Percentiles rank a stretch among this genome's conserved stretches.
These are phyloP conservation scores for Mucor plumbeus DNA, from an alignment of 371 early-diverging fungal genomes.

Conservation along the genomic window DNA sequence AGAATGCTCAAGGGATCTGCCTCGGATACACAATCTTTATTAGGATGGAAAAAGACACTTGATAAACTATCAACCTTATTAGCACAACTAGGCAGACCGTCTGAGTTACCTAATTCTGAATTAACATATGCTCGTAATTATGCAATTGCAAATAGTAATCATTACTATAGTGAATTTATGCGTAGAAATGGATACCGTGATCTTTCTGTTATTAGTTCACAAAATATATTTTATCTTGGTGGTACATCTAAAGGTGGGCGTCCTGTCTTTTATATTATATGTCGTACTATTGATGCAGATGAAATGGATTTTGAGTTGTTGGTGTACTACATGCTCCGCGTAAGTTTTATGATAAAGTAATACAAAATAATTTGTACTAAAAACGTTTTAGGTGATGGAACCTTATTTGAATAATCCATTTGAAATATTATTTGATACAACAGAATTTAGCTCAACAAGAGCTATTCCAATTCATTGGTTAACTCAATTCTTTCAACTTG, in stretches of 20 bases:
- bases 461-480: constrained; percentile 82
- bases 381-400: constrained; percentile 53
- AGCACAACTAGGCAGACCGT: constrained; percentile 84
- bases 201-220: constrained; percentile 63
- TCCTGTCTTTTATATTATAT: constrained; percentile 85
- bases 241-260: constrained; percentile 77
- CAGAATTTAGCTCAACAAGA: constrained; percentile 75
- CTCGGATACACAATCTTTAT: constrained; percentile 35
- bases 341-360: constrained; percentile 27
- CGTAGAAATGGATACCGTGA: constrained; percentile 70
- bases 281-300: constrained; percentile 72
- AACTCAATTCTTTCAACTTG: constrained; percentile 72
- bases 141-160: constrained; percentile 50
- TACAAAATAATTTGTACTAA: neutral
- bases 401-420: constrained; percentile 66
- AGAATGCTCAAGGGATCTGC: constrained; percentile 11
- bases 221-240: constrained; percentile 77
- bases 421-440: constrained; percentile 83
- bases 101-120: constrained; percentile 41
- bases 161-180: constrained; percentile 80
- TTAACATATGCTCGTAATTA: constrained; percentile 45
- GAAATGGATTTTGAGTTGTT: constrained; percentile 82
- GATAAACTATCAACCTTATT: constrained; percentile 80
- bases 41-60: constrained; percentile 61
- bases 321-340: constrained; percentile 74